phyloP scores from a whole-genome alignment of 2,329 filamentous ascomycete species.

The Corinectria fuckeliana region DNA sequence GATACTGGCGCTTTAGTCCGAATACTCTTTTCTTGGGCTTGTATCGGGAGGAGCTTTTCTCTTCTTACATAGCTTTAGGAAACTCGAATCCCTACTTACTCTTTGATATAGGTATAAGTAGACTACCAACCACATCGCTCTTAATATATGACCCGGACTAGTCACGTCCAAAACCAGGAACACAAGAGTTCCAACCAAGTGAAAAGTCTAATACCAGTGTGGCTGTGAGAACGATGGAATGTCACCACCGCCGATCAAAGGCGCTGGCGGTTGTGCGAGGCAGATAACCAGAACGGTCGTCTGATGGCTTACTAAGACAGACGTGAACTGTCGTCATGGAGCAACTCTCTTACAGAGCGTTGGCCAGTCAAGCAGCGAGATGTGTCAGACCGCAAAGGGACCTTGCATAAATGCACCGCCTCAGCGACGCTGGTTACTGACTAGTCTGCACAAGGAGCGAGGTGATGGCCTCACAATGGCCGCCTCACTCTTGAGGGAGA shows the following conservation, averaged over 20 bases:
- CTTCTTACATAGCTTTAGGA: background rate
- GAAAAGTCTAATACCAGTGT: background rate
- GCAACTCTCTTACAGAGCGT: background rate
- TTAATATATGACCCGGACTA: background rate
- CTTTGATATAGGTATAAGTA: background rate
- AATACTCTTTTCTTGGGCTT: no score
- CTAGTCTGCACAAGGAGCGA: background rate
- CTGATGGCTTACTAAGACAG: background rate
- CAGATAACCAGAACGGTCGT: background rate
- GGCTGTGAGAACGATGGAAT: background rate
- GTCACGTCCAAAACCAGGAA: background rate
- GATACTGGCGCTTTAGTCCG: background rate
- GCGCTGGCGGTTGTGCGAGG: background rate
- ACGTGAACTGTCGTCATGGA: background rate
- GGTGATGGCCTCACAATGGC: background rate
- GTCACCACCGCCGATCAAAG: background rate
- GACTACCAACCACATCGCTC: background rate
- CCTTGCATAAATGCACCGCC: conserved; percentile 17
- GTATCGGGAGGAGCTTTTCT: conserved; percentile 3
- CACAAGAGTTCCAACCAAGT: background rate
- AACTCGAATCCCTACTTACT: conserved; percentile 12
- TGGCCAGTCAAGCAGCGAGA: background rate
- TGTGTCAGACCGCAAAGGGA: conserved; percentile 17
- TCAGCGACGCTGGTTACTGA: conserved; percentile 1
- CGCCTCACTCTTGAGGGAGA: background rate